Conservation (phyloP, 1,284 basidiomycete species). For the Malassezia sympodialis region DNA sequence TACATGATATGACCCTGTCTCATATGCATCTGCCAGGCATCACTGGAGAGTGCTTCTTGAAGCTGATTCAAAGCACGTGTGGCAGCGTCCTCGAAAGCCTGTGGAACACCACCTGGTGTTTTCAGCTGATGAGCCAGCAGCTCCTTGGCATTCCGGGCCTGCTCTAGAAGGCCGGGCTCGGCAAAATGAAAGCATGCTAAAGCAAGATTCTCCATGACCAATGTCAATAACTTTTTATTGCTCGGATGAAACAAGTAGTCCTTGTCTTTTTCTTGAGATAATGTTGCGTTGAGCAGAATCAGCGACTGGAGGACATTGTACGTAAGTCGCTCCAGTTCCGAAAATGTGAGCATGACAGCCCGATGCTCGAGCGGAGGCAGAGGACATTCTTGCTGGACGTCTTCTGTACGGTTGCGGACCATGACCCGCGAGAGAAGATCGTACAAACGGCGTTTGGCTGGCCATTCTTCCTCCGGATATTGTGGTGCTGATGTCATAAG, state of each 20-base stretch:
- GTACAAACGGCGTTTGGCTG: slow-evolving; percentile 16
- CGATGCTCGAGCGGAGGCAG: slow-evolving; percentile 18
- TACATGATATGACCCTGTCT: slow-evolving; percentile 15
- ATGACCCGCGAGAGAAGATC: slow-evolving; percentile 17
- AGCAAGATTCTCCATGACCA: slow-evolving; percentile 20
- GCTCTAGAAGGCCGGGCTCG: slow-evolving; percentile 10
- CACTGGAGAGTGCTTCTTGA: not conserved
- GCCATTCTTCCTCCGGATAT: not conserved
- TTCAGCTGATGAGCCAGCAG: slow-evolving; percentile 4
- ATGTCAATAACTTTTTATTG: slow-evolving; percentile 14
- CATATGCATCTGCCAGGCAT: slow-evolving; percentile 9
- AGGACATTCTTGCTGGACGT: slow-evolving; percentile 19
- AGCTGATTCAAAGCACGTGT: slow-evolving; percentile 11
- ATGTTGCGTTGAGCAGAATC: slow-evolving; percentile 17
- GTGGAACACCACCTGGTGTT: not conserved
- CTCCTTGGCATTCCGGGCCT: slow-evolving; percentile 8
- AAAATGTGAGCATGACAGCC: not conserved
- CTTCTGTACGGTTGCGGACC: slow-evolving; percentile 20
- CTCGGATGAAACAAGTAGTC: slow-evolving; percentile 23
- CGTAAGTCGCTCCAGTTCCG: slow-evolving; percentile 14
- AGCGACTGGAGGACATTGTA: slow-evolving; percentile 21
- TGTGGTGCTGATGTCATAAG: slow-evolving; percentile 1
- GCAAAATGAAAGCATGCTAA: slow-evolving; percentile 25
- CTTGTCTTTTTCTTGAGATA: slow-evolving; percentile 14
- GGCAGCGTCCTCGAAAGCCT: not conserved